These are phyloP conservation scores for Microdochium paspali DNA, from an alignment of 2,329 filamentous ascomycete genomes.

Conservation along the genomic window DNA sequence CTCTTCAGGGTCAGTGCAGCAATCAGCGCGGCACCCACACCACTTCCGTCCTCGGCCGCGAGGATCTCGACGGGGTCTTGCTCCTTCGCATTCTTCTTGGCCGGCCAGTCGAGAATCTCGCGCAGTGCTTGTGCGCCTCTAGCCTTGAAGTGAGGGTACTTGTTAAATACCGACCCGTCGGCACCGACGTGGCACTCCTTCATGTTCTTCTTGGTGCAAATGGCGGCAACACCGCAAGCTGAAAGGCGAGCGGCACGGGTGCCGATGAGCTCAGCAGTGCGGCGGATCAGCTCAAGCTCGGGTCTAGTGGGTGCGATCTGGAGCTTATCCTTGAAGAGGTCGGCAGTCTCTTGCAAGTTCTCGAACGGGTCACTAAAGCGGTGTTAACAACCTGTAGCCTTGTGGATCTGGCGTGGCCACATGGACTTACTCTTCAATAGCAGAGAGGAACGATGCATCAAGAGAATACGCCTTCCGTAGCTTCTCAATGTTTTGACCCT, in stretches of 20 bases:
- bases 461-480: slow-evolving; percentile 82
- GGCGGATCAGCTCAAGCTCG: slow-evolving; percentile 83
- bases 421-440: slow-evolving; percentile 69
- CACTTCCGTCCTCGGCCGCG: slow-evolving; percentile 88
- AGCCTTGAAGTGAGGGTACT: slow-evolving; percentile 96
- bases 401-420: background rate
- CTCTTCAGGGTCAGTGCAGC: slow-evolving; percentile 62
- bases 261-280: slow-evolving; percentile 86
- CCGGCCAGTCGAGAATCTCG: slow-evolving; percentile 92
- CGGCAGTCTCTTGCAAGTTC: slow-evolving; percentile 82
- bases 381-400: background rate
- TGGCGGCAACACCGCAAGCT: slow-evolving; percentile 89
- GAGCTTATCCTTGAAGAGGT: slow-evolving; percentile 72
- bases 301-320: slow-evolving; percentile 59
- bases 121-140: slow-evolving; percentile 81
- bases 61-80: slow-evolving; percentile 83
- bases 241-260: slow-evolving; percentile 89
- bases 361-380: slow-evolving; percentile 72
- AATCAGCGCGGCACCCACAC: slow-evolving; percentile 94
- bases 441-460: slow-evolving; percentile 86
- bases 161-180: slow-evolving; percentile 97
- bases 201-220: slow-evolving; percentile 93
- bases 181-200: slow-evolving; percentile 86
- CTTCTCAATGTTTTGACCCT: slow-evolving; percentile 68
- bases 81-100: slow-evolving; percentile 56